These are phyloP conservation scores for Alternaria arbusti DNA, from an alignment of 2,329 filamentous ascomycete species.

Conservation along the genomic window DNA sequence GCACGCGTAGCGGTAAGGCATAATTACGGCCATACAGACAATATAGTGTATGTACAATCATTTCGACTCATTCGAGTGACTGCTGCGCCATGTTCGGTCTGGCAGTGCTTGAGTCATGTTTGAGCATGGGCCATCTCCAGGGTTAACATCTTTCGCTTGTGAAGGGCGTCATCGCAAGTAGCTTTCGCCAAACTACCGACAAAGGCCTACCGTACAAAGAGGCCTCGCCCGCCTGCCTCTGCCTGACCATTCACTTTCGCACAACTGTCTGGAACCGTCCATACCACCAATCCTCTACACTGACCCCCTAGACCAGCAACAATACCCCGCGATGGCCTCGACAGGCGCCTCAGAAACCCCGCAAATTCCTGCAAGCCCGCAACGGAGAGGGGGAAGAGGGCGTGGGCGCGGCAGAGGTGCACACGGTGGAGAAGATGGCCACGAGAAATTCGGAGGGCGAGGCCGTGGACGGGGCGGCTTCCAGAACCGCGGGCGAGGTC, in stretches of 20 bases:
- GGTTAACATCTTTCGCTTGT: conserved; percentile 28
- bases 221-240: conserved; percentile 22
- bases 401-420: conserved; percentile 40
- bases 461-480: conserved; percentile 46
- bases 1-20: background rate
- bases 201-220: conserved; percentile 22
- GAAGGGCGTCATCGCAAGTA: conserved; percentile 30
- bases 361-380: conserved; percentile 34
- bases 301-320: conserved; percentile 1
- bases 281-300: background rate
- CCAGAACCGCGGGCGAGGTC: conserved; percentile 39
- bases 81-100: conserved; percentile 10
- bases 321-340: conserved; percentile 44
- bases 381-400: conserved; percentile 37
- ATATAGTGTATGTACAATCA: conserved; percentile 7
- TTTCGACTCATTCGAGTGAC: conserved; percentile 32
- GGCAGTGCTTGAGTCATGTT: conserved; percentile 17
- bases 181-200: conserved; percentile 24
- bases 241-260: background rate
- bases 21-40: background rate
- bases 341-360: conserved; percentile 30
- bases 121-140: conserved; percentile 12
- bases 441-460: conserved; percentile 27
- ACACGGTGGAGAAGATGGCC: conserved; percentile 26
- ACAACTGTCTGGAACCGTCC: background rate